These are phyloP conservation scores for Beauveria australis DNA, from an alignment of 2,329 filamentous ascomycete species.

Conservation along the genomic window DNA sequence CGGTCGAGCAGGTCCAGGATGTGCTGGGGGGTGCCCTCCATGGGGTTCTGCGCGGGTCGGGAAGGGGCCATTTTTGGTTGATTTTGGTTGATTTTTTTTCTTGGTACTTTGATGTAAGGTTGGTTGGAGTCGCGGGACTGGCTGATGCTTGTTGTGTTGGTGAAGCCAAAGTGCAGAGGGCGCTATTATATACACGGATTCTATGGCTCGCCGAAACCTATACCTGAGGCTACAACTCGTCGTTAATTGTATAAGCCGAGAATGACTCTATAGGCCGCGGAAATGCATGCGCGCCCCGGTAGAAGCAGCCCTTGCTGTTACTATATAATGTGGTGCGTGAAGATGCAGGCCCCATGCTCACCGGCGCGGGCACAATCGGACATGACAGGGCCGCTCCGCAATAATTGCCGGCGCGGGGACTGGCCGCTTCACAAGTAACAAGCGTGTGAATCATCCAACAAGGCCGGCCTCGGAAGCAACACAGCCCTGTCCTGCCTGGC, in stretches of 20 bases:
- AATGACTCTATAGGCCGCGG: background rate
- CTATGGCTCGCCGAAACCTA: no score
- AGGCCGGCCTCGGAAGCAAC: background rate
- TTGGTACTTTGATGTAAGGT: background rate
- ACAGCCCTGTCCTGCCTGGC: no score
- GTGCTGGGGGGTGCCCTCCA: conserved; percentile 10
- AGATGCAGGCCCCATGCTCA: background rate
- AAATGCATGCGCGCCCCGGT: background rate
- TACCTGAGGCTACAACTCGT: background rate
- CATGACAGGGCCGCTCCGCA: background rate
- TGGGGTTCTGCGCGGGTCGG: conserved; percentile 8
- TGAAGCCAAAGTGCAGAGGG: background rate
- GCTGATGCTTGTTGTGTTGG: background rate
- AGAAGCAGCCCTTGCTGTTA: background rate
- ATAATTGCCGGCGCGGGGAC: background rate
- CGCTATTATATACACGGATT: background rate
- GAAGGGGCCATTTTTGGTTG: background rate
- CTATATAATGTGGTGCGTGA: background rate
- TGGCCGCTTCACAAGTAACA: no score
- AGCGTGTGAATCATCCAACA: background rate
- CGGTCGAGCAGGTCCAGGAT: conserved; percentile 13
- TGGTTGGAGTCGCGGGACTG: no score
- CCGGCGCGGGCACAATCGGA: background rate
- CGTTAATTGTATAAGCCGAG: background rate
- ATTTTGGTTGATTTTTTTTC: background rate